Evolutionary conservation across 257 asterid species (phyloP), one percentile per base, ranked within the genome.

Genomic region (Fraxinus pennsylvanica): DNA sequence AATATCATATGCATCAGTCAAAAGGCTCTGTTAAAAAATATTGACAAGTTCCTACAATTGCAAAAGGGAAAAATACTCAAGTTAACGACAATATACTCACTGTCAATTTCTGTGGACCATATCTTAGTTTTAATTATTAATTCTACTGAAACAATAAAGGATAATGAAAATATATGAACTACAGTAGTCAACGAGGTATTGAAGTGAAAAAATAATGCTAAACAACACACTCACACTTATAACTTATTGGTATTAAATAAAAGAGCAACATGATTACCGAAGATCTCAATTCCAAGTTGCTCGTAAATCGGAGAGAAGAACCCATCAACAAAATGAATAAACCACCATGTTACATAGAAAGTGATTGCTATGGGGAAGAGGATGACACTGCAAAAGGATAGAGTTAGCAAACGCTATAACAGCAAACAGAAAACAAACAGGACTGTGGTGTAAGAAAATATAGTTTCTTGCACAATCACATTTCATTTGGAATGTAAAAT

Each of bases 301-400:
- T 21, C 43, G 25, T 69, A 69, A 21, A 69, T 69, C 13, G 47
- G 74, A 69, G 74, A 69, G 21, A 69, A 69, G 74, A 69, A 69
- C 27, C 74, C 50, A 69, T 69, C 74, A 25, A 69, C 74, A 32
- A 45, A 45, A 45, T 45, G 54, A 45, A 45, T 45, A 45, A 45
- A 45, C 54, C 54, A 45, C 19, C 54, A 45, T 0, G 89, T 86
- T 76, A 81, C 74, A 39, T 83, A 86, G 84, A 86, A 86, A 14
- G 89, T 86, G 82, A 86, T 70, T 65, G 89, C 89, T 8, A 86
- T 79, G 0, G 89, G 89, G 59, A 86, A 79, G 38, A 86, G 81
- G 77, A 86, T 84, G 75, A 86, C 89, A 79, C 89, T 86, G 87
- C 87, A 83, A 81, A 66, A 66, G 22, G 59, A 73, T 9, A 61